A percentile compares a stretch with the other conserved stretches of the same genome.
Evolutionary conservation across 208 protist species (phyloP).

Genomic region (Leishmania amazonensis): DNA sequence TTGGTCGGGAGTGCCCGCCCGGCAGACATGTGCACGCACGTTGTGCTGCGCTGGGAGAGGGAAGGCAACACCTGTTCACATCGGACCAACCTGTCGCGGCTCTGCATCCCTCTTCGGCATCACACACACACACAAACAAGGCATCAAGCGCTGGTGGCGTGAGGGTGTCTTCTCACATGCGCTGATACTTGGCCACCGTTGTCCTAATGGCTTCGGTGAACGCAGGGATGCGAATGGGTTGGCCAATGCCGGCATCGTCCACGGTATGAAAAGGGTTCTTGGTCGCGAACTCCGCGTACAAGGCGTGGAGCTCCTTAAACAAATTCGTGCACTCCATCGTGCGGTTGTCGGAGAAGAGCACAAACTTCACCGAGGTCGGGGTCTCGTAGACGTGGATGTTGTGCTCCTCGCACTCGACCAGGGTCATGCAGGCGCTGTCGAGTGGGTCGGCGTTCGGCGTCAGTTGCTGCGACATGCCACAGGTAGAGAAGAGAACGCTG

Average conservation of each 20-base stretch:
- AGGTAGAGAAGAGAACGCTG: constrained; percentile 87
- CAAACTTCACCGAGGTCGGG: constrained; percentile 76
- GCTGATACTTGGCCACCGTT: constrained; percentile 55
- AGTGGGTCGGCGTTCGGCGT: constrained; percentile 81
- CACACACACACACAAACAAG: background rate
- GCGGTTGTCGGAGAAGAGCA: constrained; percentile 71
- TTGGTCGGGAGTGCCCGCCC: background rate
- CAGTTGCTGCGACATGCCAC: constrained; percentile 86
- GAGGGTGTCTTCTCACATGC: background rate
- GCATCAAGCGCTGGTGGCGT: background rate
- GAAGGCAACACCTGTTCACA: background rate
- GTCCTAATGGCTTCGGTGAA: constrained; percentile 66
- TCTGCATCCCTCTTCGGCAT: background rate
- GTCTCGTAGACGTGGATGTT: constrained; percentile 90
- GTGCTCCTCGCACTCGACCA: constrained; percentile 86
- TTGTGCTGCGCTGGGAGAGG: background rate
- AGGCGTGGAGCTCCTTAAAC: constrained; percentile 68
- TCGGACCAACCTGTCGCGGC: background rate
- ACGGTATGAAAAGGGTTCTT: constrained; percentile 90
- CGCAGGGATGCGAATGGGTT: constrained; percentile 84
- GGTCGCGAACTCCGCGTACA: constrained; percentile 79
- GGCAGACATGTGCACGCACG: background rate
- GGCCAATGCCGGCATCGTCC: constrained; percentile 82
- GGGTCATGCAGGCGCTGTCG: constrained; percentile 80
- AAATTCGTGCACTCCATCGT: constrained; percentile 57